Base-by-base conservation (phyloP, 345 rosid species). In the Balakata baccata region DNA sequence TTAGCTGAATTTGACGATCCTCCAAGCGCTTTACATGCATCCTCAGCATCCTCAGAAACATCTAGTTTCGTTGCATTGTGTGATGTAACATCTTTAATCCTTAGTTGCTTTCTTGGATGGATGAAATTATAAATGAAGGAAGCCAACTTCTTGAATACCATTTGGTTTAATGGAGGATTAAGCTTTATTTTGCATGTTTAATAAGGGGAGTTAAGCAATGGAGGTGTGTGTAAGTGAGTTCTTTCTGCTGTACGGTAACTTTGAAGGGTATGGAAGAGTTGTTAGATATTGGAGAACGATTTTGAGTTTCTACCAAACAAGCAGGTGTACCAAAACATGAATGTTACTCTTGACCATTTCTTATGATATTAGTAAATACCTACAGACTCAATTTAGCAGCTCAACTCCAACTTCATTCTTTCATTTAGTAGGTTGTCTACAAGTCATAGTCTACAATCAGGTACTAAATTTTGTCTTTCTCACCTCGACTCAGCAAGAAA, bases 311-410 rank as follows among this genome's bases (percentile, higher is more conserved):
- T 77, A 84, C 70, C 87, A 67, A 70, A 71, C 67, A 75, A 63
- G 89, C 77, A 63, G 86, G 79, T 84, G 79, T 80, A 88, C 92
- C 92, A 84, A 82, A 82, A 85, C 76, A 77, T 67, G 81, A 82
- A 53, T 67, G 79, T 66, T 78, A 83, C 88, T 45, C 79, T 78
- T 68, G 72, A 82, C 78, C 83, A 62, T 81, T 66, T 66, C 23
- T 16, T 23, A 66, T 65, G 43, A 60, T 3, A 73, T 9, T 78
- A 22, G 74, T 12, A 51, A 57, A 41, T 37, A 25, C 56, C 66
- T 23, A 9, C 25, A 29, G 4, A 14, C 64, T 69, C 47, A 49
- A 51, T 23, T 8, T 65, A 68, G 14, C 45, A 65, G 50, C 38
- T 66, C 39, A 12, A 51, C n/a, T n/a, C 63, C 47, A 61, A 70